Evolutionary conservation across 495 filamentous ascomycete genomes (phyloP).

Genomic region (Daldinia childiae): DNA sequence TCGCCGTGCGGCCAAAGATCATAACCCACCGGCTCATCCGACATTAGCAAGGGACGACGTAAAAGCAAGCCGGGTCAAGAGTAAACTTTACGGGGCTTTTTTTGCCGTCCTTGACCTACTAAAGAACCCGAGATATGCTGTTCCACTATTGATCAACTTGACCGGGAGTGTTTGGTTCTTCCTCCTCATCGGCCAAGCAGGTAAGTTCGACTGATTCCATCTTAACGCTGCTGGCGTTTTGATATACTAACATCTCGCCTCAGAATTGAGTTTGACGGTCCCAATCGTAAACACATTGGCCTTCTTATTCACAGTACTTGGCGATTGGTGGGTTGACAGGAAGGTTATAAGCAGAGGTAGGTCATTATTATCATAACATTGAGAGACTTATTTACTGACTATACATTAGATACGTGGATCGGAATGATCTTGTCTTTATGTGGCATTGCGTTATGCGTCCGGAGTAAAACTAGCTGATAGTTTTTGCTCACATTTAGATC

Average conservation of each 20-base stretch:
- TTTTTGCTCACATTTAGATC: background rate
- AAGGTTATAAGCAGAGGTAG: conserved; percentile 84
- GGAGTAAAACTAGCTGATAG: conserved; percentile 60
- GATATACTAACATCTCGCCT: conserved; percentile 7
- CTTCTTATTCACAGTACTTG: conserved; percentile 93
- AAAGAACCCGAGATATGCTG: conserved; percentile 79
- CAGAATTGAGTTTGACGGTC: conserved; percentile 91
- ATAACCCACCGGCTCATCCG: conserved; percentile 63
- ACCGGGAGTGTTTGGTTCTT: conserved; percentile 99
- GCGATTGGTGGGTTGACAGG: conserved; percentile 92
- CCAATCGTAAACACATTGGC: conserved; percentile 94
- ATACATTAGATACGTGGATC: conserved; percentile 78
- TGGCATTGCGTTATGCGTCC: conserved; percentile 89
- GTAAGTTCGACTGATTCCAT: conserved; percentile 60
- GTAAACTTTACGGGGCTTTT: conserved; percentile 64
- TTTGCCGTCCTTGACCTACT: conserved; percentile 84
- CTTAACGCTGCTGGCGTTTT: background rate
- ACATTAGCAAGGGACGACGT: conserved; percentile 53
- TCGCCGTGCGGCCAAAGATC: conserved; percentile 69
- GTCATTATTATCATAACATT: conserved; percentile 38
- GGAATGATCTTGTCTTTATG: conserved; percentile 83
- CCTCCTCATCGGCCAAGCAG: conserved; percentile 88
- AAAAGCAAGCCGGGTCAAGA: conserved; percentile 60
- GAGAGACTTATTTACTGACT: conserved; percentile 8
- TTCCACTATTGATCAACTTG: conserved; percentile 87